Base-by-base conservation (phyloP, 1,284 basidiomycete species). In the Pseudozyma sp. region DNA sequence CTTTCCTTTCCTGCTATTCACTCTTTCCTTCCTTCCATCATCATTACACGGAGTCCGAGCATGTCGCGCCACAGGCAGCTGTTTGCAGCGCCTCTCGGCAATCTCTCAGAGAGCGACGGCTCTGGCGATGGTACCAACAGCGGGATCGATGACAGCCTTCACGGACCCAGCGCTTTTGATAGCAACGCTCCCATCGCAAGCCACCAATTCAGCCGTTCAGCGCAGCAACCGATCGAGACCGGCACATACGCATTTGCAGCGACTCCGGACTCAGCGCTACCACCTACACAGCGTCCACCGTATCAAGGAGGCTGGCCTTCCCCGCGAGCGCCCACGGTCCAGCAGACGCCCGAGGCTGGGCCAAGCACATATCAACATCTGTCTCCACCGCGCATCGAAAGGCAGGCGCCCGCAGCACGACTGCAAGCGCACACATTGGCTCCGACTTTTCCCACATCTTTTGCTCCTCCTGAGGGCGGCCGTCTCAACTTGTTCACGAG, bases 91-190 rank as follows among this genome's bases (percentile, higher is more conserved):
- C 37, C 30, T 42, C 9, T 24, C 29, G 4, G 17, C 11, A 29
- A 40, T 11, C 3, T 31, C 0, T 16, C 7, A 7, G 30, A n/a
- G 9, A 0, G 19, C 30, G 55, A 57, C 19, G 42, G 39, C 13
- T 42, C 46, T 4, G 55, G 39, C 39, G 54, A 56, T 10, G 53
- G 24, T 33, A 40, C 46, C 13, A 57, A 19, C 14, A 19, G 39
- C 8, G 55, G 44, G 16, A 43, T 57, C 4, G 55, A 50, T n/a
- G 55, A 65, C 34, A 65, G 62, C 45, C 46, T 58, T n/a, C 44
- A 48, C 13, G 54, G 49, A 5, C 14, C 47, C 10, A 39, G 16
- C 10, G 33, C 39, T 43, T 31, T 30, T 5, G 51, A 30, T 34
- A 44, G 55, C n/a, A n/a, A 52, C 37, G 29, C 16, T 29, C 39